A percentile compares a stretch with the other conserved stretches of the same genome.
phyloP scores from a whole-genome alignment of 306 rosid genomes.

The Canavalia ensiformis region DNA sequence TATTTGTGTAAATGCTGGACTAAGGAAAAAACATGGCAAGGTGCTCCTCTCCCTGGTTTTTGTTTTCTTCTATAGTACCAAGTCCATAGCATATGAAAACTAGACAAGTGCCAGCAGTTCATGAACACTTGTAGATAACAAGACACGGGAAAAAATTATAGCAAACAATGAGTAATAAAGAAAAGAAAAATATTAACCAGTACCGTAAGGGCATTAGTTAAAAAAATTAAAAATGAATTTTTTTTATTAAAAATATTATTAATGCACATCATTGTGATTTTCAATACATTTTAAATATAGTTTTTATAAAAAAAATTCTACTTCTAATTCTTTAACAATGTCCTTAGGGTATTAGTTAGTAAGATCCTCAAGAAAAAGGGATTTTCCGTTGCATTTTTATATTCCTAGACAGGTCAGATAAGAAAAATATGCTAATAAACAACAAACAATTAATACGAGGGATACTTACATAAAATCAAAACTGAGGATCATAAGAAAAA shows the following conservation, averaged over 20 bases:
- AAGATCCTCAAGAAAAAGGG: slow-evolving; percentile 57
- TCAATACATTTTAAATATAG: too few relatives aligned
- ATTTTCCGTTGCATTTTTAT: slow-evolving; percentile 45
- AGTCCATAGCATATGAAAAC: neutral
- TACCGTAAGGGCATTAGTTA: too few relatives aligned
- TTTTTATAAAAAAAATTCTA: too few relatives aligned
- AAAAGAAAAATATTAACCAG: too few relatives aligned
- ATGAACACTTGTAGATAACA: neutral
- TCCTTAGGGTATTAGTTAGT: too few relatives aligned
- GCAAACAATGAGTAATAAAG: neutral
- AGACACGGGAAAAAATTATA: neutral
- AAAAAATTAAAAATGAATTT: too few relatives aligned
- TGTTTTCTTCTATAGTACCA: neutral
- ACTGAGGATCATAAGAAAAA: slow-evolving; percentile 72
- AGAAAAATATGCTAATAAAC: slow-evolving; percentile 17
- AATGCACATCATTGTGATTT: too few relatives aligned
- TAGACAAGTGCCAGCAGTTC: slow-evolving; percentile 1
- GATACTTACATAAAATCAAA: slow-evolving; percentile 61
- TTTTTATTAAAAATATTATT: too few relatives aligned
- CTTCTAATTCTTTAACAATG: too few relatives aligned
- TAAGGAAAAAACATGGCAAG: neutral
- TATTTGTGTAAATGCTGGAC: neutral
- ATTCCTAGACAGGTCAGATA: neutral
- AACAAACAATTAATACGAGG: slow-evolving; percentile 15
- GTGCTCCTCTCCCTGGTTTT: neutral